These are phyloP conservation scores for Calocybe indica DNA, from an alignment of 768 basidiomycete species.

Conservation along the genomic window DNA sequence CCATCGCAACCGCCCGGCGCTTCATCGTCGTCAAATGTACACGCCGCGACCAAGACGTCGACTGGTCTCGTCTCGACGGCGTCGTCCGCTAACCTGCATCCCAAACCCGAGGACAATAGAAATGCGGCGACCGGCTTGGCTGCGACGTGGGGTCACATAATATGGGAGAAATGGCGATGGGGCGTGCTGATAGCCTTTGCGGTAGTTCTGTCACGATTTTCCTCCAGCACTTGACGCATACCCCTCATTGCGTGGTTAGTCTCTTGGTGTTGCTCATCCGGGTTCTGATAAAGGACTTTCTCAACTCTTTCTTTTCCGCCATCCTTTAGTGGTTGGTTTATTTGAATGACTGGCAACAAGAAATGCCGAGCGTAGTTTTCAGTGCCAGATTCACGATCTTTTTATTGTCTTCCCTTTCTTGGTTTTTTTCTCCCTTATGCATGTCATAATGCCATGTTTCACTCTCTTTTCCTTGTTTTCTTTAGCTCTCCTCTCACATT, in stretches of 20 bases:
- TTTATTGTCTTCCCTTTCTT: conserved; percentile 1
- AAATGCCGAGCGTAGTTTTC: background rate
- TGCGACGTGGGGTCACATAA: conserved; percentile 54
- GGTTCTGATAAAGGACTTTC: background rate
- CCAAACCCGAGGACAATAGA: conserved; percentile 19
- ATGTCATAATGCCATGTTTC: too few relatives aligned
- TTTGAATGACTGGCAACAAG: conserved; percentile 5
- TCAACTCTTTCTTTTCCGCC: background rate
- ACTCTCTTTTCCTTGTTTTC: conserved; percentile 6
- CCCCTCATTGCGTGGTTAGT: background rate
- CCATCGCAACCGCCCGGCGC: background rate
- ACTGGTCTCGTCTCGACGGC: too few relatives aligned
- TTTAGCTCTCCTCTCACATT: conserved; percentile 4
- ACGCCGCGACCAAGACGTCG: too few relatives aligned
- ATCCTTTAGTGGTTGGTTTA: conserved; percentile 3
- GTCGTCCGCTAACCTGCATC: background rate
- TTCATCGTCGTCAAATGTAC: conserved; percentile 1
- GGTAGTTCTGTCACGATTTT: conserved; percentile 71
- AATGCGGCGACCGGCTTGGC: conserved; percentile 43
- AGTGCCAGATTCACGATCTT: conserved; percentile 9
- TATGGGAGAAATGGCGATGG: conserved; percentile 86
- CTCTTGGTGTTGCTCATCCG: background rate
- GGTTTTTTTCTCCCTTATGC: background rate
- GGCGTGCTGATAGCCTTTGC: conserved; percentile 74
- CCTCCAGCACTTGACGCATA: conserved; percentile 35